Evolutionary conservation across 2,329 filamentous ascomycete species (phyloP), one percentile per base, ranked within the genome.

Genomic region (Calonectria pauciramosa): DNA sequence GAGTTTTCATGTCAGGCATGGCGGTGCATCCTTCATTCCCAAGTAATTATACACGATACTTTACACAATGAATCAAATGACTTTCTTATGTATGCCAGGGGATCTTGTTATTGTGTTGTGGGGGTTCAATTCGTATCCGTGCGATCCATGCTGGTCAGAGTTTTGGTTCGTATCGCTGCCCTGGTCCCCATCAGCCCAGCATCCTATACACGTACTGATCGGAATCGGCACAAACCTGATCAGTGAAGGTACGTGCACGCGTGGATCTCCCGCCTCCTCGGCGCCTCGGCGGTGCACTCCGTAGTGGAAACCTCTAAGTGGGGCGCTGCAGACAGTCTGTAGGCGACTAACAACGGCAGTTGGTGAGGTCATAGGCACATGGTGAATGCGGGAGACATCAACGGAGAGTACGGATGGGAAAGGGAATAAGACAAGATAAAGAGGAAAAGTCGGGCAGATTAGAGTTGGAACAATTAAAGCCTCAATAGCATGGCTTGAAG

Each of bases 1-100:
- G 68, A 78, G 65, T 75, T 77, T 77, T 81, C 70, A 71, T 76
- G 81, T 77, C 77, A 79, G 51, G 76, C 80, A 79, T 81, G 70
- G 49, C 76, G 78, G 70, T 60, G 75, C 76, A 75, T 75, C 73
- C 78, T 78, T 74, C 70, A 76, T 75, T 44, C 73, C 65, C 68
- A 71, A 75, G 70, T 74, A 80, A 76, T 72, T 49, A 68, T 63
- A 71, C 36, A 75, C 70, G 71, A 63, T 36, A 41, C n/a, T 38
- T 63, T 41, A 41, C n/a, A 38, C 16, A 41, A 23, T 13, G 23
- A 16, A 23, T 30, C 34, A 41, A 41, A 20, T 38, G 34, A 18
- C 11, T 47, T 47, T 47, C 44, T 23, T 23, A 47, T 47, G 20
- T 47, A 23, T 47, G n/a, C 20, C 9, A 23, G 9, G 20, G 11